These are phyloP conservation scores for Elsinoe arachidis DNA, from an alignment of 2,329 filamentous ascomycete genomes.

Conservation along the genomic window DNA sequence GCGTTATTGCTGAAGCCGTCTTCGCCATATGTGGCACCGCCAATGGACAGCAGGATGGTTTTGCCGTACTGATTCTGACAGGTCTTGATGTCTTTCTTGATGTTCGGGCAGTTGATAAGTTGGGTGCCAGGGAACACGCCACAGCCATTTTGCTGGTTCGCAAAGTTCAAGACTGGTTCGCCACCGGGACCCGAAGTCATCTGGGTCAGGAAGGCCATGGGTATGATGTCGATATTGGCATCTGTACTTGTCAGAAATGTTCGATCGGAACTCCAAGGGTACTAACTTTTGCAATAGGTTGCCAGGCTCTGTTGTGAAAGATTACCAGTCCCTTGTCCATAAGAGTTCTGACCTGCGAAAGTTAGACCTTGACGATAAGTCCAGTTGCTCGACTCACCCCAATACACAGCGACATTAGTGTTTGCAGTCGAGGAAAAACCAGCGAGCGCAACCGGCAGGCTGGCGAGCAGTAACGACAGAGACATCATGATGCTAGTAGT, in stretches of 20 bases:
- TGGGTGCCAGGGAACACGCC: constrained; percentile 32
- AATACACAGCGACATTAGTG: constrained; percentile 47
- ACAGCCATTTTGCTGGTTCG: constrained; percentile 39
- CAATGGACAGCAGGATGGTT: constrained; percentile 63
- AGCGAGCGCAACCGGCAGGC: background rate
- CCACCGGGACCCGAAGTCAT: constrained; percentile 38
- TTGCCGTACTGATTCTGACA: constrained; percentile 58
- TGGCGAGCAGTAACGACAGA: background rate
- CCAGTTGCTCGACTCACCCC: constrained; percentile 27
- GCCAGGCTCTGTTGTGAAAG: constrained; percentile 37
- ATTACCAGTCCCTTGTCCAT: constrained; percentile 42
- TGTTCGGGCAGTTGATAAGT: constrained; percentile 49
- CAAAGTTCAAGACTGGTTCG: constrained; percentile 48
- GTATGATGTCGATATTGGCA: constrained; percentile 46
- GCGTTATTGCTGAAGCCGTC: constrained; percentile 21
- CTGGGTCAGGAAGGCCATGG: constrained; percentile 45
- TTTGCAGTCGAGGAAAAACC: constrained; percentile 19
- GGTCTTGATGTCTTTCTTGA: constrained; percentile 46
- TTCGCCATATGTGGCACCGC: constrained; percentile 49
- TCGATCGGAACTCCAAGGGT: background rate
- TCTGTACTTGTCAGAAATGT: constrained; percentile 19
- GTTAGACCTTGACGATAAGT: background rate
- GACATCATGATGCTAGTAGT: background rate
- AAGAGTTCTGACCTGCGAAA: constrained; percentile 15
- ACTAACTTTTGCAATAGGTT: constrained; percentile 39